Evolutionary conservation across 108 stramenopile genomes (phyloP), one percentile per base, ranked within the genome.

Genomic region (Epithemia pelagica): DNA sequence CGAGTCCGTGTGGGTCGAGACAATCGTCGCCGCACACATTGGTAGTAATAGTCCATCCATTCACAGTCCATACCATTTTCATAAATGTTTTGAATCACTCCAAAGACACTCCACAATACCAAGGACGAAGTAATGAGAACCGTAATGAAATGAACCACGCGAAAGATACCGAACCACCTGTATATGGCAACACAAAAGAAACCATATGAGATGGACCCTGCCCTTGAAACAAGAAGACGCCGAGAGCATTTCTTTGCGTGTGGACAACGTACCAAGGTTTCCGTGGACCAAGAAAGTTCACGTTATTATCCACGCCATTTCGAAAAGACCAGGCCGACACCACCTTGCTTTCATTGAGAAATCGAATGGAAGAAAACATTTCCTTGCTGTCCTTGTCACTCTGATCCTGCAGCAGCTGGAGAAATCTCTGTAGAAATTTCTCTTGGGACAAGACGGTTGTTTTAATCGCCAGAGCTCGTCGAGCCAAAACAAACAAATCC

Each of bases 321-420:
- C 75, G 65, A 66, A 84, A 77, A 0, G 82, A 77, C 82, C 82
- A 84, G 0, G 82, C 64, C 15, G 78, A 74, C 22, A 80, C 59
- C 28, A 80, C 51, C 18, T 58, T 37, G 10, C 51, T 52, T 24
- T 64, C 64, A 8, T 64, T 29, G 58, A 32, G 22, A 33, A 28
- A 27, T 18, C 7, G 7, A 58, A 21, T 19, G 18, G 56, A 23
- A 21, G 26, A 19, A 7, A 58, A 23, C 22, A 8, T 21, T 7
- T 26, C 7, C 7, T 58, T 58, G 18, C 56, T 21, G 56, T 26
- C 7, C 7, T 58, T 58, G 18, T 21, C 56, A 27, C 56, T 58
- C 15, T 26, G 7, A 7, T 58, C 26, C 56, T n/a, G 25, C 56
- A 58, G 8, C 5, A 18, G 25, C 25, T 58, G 56, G 26, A n/a